Base-by-base conservation (phyloP, 257 asterid species). In the Echium plantagineum region DNA sequence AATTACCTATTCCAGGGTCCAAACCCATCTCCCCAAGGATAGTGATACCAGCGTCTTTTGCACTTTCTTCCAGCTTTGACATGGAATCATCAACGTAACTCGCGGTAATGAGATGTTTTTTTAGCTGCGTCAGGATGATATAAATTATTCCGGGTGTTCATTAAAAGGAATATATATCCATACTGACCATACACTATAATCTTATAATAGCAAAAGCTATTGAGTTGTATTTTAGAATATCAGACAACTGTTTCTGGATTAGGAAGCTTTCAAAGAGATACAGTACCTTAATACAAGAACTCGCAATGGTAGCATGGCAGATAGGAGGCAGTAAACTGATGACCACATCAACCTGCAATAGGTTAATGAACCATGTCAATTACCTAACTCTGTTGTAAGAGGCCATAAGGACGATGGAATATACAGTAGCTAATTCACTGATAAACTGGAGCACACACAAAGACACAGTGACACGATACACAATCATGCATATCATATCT, bases 1-100 rank as follows among this genome's bases (percentile, higher is more conserved):
- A 65, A 4, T 75, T 84, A 88, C 98, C 98, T 55, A 91, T 88
- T 75, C 98, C 98, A 52, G 96, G 98, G 77, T 91, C 96, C 89
- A 91, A 78, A 46, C 98, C 96, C 98, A 91, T 91, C 81, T 91
- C 98, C 63, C 96, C 86, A 53, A 91, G 86, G 84, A 91, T 81
- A 28, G 93, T 78, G 62, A 91, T 59, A 62, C 87, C 89, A 26
- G 89, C 75, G 62, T 51, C 58, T 75, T 88, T 91, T 47, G 98
- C 95, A 58, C 57, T 68, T 78, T 82, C 87, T 55, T 88, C 93
- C 65, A 91, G 78, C 83, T 80, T 85, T 62, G 83, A 76, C 84
- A 85, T 83, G 71, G 87, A 80, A 63, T 85, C 96, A 60, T 91
- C 96, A 54, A 91, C 95, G 60, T 91, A 91, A 72, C 98, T 91